These are phyloP conservation scores for Berberis thunbergii DNA, from an alignment of 164 flowering plant genomes.

Conservation along the genomic window DNA sequence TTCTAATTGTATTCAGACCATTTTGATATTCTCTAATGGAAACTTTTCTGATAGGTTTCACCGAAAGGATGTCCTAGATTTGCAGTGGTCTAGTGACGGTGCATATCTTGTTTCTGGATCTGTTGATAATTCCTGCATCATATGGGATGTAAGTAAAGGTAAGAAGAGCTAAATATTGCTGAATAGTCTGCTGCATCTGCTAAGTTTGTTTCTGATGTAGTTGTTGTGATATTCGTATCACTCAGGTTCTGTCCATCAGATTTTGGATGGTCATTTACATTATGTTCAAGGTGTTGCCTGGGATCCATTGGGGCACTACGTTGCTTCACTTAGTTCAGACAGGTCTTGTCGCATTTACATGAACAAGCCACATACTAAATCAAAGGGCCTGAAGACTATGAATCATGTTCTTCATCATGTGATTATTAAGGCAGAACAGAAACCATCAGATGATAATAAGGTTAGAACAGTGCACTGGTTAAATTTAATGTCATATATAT, in stretches of 20 bases:
- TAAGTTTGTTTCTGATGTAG: background rate
- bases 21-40: background rate
- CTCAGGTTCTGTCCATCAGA: constrained; percentile 89
- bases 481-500: background rate
- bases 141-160: constrained; percentile 96
- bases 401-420: constrained; percentile 77
- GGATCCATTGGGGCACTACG: constrained; percentile 81
- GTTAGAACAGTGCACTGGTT: constrained; percentile 21
- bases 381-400: constrained; percentile 55
- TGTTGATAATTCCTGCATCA: constrained; percentile 92
- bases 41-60: constrained; percentile 57
- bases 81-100: constrained; percentile 87
- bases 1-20: constrained; percentile 4
- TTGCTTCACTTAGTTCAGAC: constrained; percentile 92
- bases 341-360: constrained; percentile 76
- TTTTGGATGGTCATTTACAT: constrained; percentile 82
- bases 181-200: background rate
- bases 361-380: constrained; percentile 60
- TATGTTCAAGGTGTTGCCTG: constrained; percentile 99
- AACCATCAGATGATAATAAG: constrained; percentile 54
- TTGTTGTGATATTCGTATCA: background rate
- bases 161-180: constrained; percentile 8
- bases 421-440: constrained; percentile 57
- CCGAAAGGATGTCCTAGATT: constrained; percentile 93
- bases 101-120: constrained; percentile 88